Evolutionary conservation across 2,329 filamentous ascomycete genomes (phyloP).

Genomic region (Fusarium tricinctum): DNA sequence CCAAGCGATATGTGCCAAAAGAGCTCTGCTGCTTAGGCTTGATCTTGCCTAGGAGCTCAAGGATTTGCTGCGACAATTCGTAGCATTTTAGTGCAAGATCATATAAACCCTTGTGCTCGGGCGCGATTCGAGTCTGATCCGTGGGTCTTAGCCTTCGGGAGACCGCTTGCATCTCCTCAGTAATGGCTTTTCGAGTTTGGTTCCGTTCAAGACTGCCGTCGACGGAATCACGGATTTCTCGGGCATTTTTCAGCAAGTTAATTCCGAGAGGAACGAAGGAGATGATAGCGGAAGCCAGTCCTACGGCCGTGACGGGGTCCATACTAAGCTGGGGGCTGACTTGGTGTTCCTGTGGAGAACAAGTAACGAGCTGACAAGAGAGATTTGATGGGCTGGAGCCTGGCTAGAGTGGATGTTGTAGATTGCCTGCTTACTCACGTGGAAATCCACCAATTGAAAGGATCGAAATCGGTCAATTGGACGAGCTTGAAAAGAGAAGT

Average conservation of each 20-base stretch:
- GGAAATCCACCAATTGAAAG: not conserved
- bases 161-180: not conserved
- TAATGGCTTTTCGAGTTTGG: not conserved
- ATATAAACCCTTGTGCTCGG: not conserved
- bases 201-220: not conserved
- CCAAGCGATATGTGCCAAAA: not conserved
- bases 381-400: not conserved
- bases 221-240: not conserved
- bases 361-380: not conserved
- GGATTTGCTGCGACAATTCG: not conserved
- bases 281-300: not conserved
- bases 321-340: not conserved
- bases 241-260: not conserved
- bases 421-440: not conserved
- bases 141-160: not conserved
- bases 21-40: not conserved
- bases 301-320: constrained; percentile 10
- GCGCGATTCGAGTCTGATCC: fast-evolving
- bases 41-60: not conserved
- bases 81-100: not conserved
- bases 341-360: not conserved
- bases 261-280: not conserved
- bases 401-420: not conserved
- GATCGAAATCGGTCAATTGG: not conserved
- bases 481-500: not conserved